Evolutionary conservation across 2,329 filamentous ascomycete species (phyloP).

Genomic region (Aspergillus intermedius): DNA sequence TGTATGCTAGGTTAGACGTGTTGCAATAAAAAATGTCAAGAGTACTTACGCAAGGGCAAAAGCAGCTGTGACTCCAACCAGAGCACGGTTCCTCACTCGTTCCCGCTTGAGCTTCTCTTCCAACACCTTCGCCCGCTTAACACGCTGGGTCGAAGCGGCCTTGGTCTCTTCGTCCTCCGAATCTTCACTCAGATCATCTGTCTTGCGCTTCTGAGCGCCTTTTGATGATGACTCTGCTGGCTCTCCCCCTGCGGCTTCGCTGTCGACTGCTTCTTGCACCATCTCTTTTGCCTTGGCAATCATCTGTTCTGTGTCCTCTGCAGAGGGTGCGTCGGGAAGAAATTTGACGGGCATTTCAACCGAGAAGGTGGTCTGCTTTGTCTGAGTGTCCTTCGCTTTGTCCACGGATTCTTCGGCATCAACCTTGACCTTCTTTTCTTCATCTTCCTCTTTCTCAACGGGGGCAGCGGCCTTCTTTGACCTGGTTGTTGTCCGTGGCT

Average conservation of each 20-base stretch:
- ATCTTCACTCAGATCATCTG: constrained; percentile 57
- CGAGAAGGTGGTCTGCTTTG: constrained; percentile 65
- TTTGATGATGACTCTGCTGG: constrained; percentile 27
- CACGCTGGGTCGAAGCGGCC: constrained; percentile 39
- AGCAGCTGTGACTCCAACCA: constrained; percentile 79
- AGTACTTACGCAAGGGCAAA: constrained; percentile 79
- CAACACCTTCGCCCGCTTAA: constrained; percentile 64
- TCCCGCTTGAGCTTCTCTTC: constrained; percentile 78
- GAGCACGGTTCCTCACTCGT: constrained; percentile 75
- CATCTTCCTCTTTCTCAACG: constrained; percentile 9
- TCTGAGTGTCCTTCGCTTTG: constrained; percentile 52
- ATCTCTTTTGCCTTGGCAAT: constrained; percentile 81
- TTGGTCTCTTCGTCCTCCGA: constrained; percentile 38
- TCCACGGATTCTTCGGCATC: constrained; percentile 61
- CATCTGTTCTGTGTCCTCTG: constrained; percentile 75
- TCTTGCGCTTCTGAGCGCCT: constrained; percentile 62
- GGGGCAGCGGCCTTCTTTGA: constrained; percentile 14
- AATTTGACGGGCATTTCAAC: constrained; percentile 65
- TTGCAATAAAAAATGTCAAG: neutral
- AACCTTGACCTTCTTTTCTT: constrained; percentile 54
- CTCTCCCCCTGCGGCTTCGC: constrained; percentile 33
- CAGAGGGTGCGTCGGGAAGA: constrained; percentile 60
- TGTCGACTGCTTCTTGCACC: constrained; percentile 64
- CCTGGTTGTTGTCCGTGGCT: constrained; percentile 17
- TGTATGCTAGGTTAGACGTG: constrained; percentile 19